Conservation (phyloP, 805 yeast genomes). For the Priceomyces castillae region DNA sequence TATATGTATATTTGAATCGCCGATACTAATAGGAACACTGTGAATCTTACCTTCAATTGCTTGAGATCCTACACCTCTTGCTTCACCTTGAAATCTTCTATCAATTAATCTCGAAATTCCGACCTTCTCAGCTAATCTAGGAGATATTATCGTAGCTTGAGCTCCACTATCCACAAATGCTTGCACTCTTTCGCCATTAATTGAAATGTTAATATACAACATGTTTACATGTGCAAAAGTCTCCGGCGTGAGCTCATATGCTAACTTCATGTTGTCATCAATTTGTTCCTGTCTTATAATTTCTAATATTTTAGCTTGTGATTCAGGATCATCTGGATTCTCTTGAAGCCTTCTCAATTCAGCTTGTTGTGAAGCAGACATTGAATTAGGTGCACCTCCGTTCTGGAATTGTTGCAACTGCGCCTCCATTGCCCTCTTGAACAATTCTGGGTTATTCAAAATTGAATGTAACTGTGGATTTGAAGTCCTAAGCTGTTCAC, state of each 20-base stretch:
- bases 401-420: slow-evolving; percentile 31
- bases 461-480: slow-evolving; percentile 49
- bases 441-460: slow-evolving; percentile 47
- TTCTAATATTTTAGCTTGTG: slow-evolving; percentile 63
- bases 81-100: slow-evolving; percentile 74
- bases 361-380: slow-evolving; percentile 28
- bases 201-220: slow-evolving; percentile 75
- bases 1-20: slow-evolving; percentile 40
- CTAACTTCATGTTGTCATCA: slow-evolving; percentile 75
- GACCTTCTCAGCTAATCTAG: slow-evolving; percentile 69
- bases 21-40: slow-evolving; percentile 81
- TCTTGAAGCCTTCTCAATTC: slow-evolving; percentile 54
- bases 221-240: slow-evolving; percentile 77
- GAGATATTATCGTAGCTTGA: slow-evolving; percentile 80
- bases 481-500: slow-evolving; percentile 30
- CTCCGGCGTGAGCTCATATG: slow-evolving; percentile 88
- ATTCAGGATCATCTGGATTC: slow-evolving; percentile 70
- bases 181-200: slow-evolving; percentile 77
- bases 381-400: slow-evolving; percentile 22
- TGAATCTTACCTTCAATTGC: slow-evolving; percentile 82
- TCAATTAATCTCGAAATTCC: slow-evolving; percentile 75
- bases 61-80: slow-evolving; percentile 86
- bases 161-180: slow-evolving; percentile 99
- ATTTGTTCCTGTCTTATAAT: slow-evolving; percentile 67
- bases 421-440: slow-evolving; percentile 39